Base-by-base conservation (phyloP, 768 basidiomycete genomes). In the Boletus subparvulus region DNA sequence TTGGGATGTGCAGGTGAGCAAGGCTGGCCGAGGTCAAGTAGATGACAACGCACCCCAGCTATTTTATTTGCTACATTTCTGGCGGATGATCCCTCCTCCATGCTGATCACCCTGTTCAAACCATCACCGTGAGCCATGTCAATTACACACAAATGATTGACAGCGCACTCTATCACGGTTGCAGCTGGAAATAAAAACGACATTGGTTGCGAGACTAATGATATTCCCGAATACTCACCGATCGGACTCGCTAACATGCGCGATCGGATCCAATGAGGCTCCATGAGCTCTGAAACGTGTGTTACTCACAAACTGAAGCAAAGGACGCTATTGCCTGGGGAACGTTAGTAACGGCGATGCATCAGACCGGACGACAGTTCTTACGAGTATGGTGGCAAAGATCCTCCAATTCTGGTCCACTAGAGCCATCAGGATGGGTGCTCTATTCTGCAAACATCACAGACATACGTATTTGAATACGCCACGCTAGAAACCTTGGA, bases 401-500 rank as follows among this genome's bases (percentile, higher is more conserved):
- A 13, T n/a, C 32, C 43, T 35, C 55, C 55, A 52, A 24, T n/a
- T 33, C 21, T 8, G 21, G 30, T 52, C 32, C 50, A 56, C 55
- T 56, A 32, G 13, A 28, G 13, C 14, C 12, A 28, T 46, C 39
- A 40, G 30, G 13, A 33, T 11, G 11, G 8, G n/a, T 16, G 11
- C 5, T 21, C 3, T 42, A 6, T 13, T 33, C n/a, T 32, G 30
- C 24, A 30, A 32, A 13, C 1, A 32, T 16, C 12, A 14, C 37
- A 24, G 17, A 41, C 42, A 17, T 35, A 52, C 50, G 45, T 51
- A 28, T 50, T 40, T 56, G 48, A 16, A 55, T 30, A 11, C 44
- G 50, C 55, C 55, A 46, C 3, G 37, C 24, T 33, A 56, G 32
- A 46, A 51, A 56, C n/a, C 55, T 56, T 33, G 4, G 13, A 41